Percentiles rank a stretch among this genome's conserved stretches.
These are phyloP conservation scores for Delonix regia DNA, from an alignment of 306 rosid genomes.

Conservation along the genomic window DNA sequence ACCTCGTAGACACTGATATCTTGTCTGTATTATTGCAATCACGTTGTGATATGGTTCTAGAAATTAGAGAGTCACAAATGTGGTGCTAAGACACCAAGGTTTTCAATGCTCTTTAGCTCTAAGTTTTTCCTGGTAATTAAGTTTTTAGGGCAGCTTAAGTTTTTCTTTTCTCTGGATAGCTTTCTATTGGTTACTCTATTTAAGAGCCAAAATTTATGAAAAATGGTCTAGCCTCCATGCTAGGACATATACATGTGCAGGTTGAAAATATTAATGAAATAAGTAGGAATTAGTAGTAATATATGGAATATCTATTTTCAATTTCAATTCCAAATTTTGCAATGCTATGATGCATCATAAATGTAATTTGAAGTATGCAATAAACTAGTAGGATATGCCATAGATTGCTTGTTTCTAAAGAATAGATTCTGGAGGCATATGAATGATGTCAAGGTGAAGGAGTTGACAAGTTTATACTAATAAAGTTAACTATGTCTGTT, in stretches of 20 bases:
- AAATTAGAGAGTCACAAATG: not conserved
- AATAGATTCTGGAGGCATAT: not conserved
- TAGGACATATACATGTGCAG: not conserved
- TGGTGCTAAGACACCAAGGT: not conserved
- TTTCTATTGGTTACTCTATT: not conserved
- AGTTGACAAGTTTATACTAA: not conserved
- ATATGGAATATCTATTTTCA: not conserved
- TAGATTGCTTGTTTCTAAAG: not conserved
- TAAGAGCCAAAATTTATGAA: not conserved
- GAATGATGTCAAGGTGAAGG: not conserved
- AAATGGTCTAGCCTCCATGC: not conserved
- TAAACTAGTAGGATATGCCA: not conserved
- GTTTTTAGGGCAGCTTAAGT: constrained; percentile 7
- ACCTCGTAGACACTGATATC: not conserved
- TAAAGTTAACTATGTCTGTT: not conserved
- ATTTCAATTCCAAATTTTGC: no score
- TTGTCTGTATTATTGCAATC: not conserved
- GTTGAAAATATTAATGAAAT: not conserved
- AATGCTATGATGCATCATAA: not conserved
- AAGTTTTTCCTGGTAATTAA: not conserved
- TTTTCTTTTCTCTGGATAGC: not conserved
- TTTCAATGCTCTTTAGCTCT: not conserved
- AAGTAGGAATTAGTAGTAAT: not conserved
- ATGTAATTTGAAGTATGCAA: not conserved
- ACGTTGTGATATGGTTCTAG: not conserved